A percentile compares a stretch with the other conserved stretches of the same genome.
These are phyloP conservation scores for Cyberlindnera suaveolens DNA, from an alignment of 805 yeast genomes.

Conservation along the genomic window DNA sequence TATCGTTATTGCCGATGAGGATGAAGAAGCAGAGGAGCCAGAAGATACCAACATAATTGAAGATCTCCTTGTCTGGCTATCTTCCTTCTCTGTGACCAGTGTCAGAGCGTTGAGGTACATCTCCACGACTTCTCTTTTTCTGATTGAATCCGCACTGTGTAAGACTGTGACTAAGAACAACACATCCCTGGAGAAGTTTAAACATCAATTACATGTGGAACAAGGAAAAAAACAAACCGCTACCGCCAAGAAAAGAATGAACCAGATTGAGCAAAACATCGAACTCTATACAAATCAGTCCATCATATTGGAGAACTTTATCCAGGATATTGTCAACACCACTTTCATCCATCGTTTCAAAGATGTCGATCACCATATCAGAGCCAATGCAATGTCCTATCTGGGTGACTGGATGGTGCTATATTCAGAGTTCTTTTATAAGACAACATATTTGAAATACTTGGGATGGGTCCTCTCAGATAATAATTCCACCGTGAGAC, in stretches of 20 bases:
- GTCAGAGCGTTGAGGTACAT: conserved; percentile 66
- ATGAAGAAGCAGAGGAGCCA: conserved; percentile 27
- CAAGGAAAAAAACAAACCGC: conserved; percentile 28
- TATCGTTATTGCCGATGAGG: conserved; percentile 23
- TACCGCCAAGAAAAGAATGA: conserved; percentile 36
- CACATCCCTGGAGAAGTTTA: conserved; percentile 31
- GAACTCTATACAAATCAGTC: conserved; percentile 41
- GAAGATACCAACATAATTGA: conserved; percentile 39
- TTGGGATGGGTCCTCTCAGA: conserved; percentile 87
- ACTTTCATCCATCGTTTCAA: conserved; percentile 73
- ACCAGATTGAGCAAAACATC: conserved; percentile 38
- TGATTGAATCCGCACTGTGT: conserved; percentile 57
- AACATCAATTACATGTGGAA: conserved; percentile 31
- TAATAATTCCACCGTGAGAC: conserved; percentile 49
- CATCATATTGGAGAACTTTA: conserved; percentile 45
- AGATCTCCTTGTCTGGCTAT: conserved; percentile 66
- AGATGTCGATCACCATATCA: conserved; percentile 66
- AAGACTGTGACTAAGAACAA: conserved; percentile 34
- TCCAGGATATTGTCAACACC: conserved; percentile 60
- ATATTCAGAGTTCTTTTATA: conserved; percentile 66
- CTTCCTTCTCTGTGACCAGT: conserved; percentile 62
- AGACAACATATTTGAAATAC: conserved; percentile 64
- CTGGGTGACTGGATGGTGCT: conserved; percentile 68
- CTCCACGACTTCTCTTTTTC: conserved; percentile 53
- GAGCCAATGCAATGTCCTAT: conserved; percentile 60